These are phyloP conservation scores for Fusarium nisikadoi DNA, from an alignment of 2,329 filamentous ascomycete species.

Conservation along the genomic window DNA sequence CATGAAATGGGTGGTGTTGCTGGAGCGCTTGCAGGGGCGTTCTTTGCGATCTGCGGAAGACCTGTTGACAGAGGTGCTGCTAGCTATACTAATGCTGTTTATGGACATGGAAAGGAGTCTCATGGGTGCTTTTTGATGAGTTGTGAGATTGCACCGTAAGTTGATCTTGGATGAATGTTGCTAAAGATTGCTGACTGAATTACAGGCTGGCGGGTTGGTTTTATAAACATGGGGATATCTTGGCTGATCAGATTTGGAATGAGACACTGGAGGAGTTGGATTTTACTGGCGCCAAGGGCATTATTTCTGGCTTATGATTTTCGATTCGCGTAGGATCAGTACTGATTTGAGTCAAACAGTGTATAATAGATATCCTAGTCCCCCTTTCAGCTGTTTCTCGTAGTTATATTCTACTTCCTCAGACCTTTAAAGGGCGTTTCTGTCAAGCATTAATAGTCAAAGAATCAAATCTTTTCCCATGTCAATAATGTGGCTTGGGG, in stretches of 20 bases:
- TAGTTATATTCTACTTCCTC: fast-evolving
- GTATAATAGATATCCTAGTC: background rate
- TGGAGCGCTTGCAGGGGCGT: background rate
- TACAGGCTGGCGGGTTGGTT: slow-evolving; percentile 31
- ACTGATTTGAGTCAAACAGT: no score
- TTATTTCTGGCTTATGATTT: no score
- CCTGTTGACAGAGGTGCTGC: slow-evolving; percentile 54
- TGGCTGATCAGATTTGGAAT: slow-evolving; percentile 28
- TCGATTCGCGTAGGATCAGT: no score
- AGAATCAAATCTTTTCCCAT: fast-evolving
- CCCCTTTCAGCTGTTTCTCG: fast-evolving
- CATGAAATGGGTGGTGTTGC: slow-evolving; percentile 13
- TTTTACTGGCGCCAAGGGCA: background rate
- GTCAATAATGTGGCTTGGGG: background rate
- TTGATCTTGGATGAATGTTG: fast-evolving
- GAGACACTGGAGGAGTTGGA: slow-evolving; percentile 29
- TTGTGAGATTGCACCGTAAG: slow-evolving; percentile 50
- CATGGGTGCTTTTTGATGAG: slow-evolving; percentile 63
- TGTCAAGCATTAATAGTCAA: background rate
- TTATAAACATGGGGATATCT: slow-evolving; percentile 19
- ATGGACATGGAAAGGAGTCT: slow-evolving; percentile 58
- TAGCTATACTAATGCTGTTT: slow-evolving; percentile 59
- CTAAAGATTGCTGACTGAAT: background rate
- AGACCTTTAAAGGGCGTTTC: fast-evolving
- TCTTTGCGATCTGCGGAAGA: slow-evolving; percentile 43